Percentiles rank a stretch among this genome's conserved stretches.
phyloP scores from a whole-genome alignment of 169 alveolate genomes.

The Plasmodium sp. region DNA sequence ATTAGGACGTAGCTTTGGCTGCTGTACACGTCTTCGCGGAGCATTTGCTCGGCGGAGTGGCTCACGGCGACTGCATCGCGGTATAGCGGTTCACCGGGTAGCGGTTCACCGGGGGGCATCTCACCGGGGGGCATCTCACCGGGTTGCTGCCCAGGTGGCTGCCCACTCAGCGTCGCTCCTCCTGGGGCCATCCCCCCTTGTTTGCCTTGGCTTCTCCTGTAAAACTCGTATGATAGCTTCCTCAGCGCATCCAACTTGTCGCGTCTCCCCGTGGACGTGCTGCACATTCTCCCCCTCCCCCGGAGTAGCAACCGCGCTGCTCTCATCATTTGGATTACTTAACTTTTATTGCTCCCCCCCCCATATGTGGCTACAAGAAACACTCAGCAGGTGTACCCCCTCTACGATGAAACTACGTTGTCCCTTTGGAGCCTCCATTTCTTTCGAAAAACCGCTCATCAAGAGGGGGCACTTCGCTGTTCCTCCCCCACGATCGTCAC shows the following conservation, averaged over 20 bases:
- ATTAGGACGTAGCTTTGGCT: conserved; percentile 63
- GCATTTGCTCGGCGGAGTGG: not conserved
- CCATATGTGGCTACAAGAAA: not conserved
- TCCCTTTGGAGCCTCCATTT: not conserved
- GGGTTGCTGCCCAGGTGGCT: not conserved
- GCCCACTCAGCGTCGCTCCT: not conserved
- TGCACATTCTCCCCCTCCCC: not conserved
- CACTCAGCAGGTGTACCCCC: not conserved
- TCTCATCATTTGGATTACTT: not conserved
- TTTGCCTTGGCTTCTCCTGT: not conserved
- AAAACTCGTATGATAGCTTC: conserved; percentile 28
- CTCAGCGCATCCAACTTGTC: conserved; percentile 1
- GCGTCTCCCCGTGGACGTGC: not conserved
- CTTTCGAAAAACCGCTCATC: not conserved
- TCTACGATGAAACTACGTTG: not conserved
- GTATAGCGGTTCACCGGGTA: not conserved
- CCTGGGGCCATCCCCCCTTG: not conserved
- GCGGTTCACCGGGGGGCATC: not conserved
- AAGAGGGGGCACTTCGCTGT: not conserved
- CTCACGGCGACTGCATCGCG: not conserved
- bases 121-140: not conserved
- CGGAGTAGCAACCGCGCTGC: not conserved
- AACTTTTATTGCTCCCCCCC: not conserved
- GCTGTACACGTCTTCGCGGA: conserved; percentile 11
- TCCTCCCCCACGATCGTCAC: not conserved